Evolutionary conservation across 176 grass and related monocot species (phyloP), one percentile per base, ranked within the genome.

Genomic region (Ananas comosus): DNA sequence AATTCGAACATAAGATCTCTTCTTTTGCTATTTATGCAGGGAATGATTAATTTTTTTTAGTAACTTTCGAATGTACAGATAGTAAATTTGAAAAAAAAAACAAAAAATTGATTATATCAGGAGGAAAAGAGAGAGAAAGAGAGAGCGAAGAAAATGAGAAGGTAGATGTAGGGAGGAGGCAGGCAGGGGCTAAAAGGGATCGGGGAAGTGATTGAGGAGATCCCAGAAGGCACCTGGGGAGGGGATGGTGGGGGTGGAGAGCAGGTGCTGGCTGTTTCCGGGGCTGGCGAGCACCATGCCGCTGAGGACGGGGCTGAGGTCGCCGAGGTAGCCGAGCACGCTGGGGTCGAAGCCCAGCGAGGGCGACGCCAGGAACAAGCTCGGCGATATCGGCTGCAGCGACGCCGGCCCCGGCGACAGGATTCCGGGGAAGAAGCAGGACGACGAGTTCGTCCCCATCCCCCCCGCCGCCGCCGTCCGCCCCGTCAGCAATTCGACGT

Each of bases 381-480:
- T 80, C 0, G 85, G 86, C 0, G 82, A 73, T 0, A 85, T 80
- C 2, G 72, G 87, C 22, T 85, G 82, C 10, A 92, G 80, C 27
- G 86, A 33, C 1, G 95, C 76, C 6, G 94, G 89, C 18, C 92
- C 63, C 24, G 90, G 90, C n/a, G 90, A 93, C 2, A 99, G 74
- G 78, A 99, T 86, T 65, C 95, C 83, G 0, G 80, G 64, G 9
- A 81, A 54, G 12, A 42, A 80, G n/a, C n/a, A n/a, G n/a, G n/a
- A n/a, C 0, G 58, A 9, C 13, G 12, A 9, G 52, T 1, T 2
- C 33, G 29, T 58, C 74, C 2, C 4, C n/a, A n/a, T n/a, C 2
- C 53, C 28, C 23, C 48, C 70, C 64, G 2, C 29, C 11, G 73
- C 25, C 70, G 48, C 70, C 51, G 2, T 11, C 12, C 14, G 63